A percentile compares a stretch with the other conserved stretches of the same genome.
Conservation (phyloP, 169 alveolate genomes). For the Cryptosporidium xiaoi region DNA sequence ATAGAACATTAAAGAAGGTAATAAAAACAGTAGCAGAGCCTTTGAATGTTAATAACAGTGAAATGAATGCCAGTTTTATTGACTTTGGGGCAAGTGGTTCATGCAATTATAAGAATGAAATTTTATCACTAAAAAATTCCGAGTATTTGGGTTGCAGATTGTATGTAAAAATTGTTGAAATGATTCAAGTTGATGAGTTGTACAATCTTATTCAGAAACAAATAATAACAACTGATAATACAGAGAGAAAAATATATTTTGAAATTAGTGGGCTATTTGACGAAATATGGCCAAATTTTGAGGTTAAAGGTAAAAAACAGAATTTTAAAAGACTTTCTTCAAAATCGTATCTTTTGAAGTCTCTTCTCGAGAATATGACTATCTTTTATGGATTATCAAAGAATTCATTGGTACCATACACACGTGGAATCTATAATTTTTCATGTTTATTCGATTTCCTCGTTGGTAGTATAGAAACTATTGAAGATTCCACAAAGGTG, state of each 20-base stretch:
- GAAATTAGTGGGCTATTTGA: conserved; percentile 27
- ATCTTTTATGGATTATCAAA: conserved; percentile 49
- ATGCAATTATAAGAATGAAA: conserved; percentile 8
- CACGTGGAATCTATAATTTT: conserved; percentile 1
- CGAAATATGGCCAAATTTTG: conserved; percentile 18
- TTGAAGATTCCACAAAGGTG: conserved; percentile 3
- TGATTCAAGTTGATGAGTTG: conserved; percentile 51
- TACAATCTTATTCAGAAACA: conserved; percentile 31
- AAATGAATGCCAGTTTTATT: conserved; percentile 2
- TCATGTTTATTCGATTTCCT: conserved; percentile 31
- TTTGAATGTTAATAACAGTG: neutral
- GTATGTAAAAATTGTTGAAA: conserved; percentile 1
- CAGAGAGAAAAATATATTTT: conserved; percentile 47
- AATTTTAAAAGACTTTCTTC: conserved; percentile 20
- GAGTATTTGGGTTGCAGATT: conserved; percentile 17
- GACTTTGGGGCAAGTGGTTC: conserved; percentile 41
- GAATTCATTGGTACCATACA: conserved; percentile 47
- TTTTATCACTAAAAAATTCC: conserved; percentile 21
- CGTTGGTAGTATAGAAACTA: neutral
- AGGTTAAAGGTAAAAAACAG: neutral
- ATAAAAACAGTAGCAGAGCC: conserved; percentile 5
- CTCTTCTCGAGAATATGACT: conserved; percentile 35
- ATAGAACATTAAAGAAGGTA: conserved; percentile 20
- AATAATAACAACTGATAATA: conserved; percentile 18
- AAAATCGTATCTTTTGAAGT: conserved; percentile 35